A percentile compares a stretch with the other conserved stretches of the same genome.
Conservation (phyloP, 179 eudicot species). For the Spergularia azorica region DNA sequence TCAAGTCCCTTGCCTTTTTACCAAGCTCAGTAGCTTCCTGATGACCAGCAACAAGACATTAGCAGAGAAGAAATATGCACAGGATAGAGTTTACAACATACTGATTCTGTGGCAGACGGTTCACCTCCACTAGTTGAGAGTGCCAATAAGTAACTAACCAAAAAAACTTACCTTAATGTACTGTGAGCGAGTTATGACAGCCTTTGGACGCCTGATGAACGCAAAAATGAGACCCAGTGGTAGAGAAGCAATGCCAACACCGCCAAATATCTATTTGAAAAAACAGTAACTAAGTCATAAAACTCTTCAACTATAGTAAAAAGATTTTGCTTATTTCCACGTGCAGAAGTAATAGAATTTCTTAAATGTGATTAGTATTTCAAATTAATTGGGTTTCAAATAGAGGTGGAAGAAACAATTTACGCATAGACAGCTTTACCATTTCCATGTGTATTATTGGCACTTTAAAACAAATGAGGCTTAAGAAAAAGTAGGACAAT, state of each 20-base stretch:
- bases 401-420: background rate
- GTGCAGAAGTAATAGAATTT: constrained; percentile 5
- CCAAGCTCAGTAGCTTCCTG: constrained; percentile 99
- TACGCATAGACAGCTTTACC: background rate
- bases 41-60: constrained; percentile 12
- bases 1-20: constrained; percentile 90
- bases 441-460: background rate
- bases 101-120: background rate
- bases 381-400: background rate
- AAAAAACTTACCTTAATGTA: constrained; percentile 78
- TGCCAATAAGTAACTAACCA: background rate
- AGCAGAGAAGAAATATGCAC: constrained; percentile 20
- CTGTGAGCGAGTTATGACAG: constrained; percentile 98
- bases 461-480: background rate
- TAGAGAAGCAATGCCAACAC: constrained; percentile 95
- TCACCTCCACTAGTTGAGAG: constrained; percentile 1
- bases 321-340: background rate
- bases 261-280: constrained; percentile 84
- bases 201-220: constrained; percentile 92
- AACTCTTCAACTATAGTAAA: background rate
- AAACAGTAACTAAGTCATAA: constrained; percentile 9
- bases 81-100: background rate
- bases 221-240: constrained; percentile 93
- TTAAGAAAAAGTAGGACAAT: background rate
- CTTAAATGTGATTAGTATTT: background rate